Conservation (phyloP, 1,139 yeast species). For the Diutina mesorugosa region DNA sequence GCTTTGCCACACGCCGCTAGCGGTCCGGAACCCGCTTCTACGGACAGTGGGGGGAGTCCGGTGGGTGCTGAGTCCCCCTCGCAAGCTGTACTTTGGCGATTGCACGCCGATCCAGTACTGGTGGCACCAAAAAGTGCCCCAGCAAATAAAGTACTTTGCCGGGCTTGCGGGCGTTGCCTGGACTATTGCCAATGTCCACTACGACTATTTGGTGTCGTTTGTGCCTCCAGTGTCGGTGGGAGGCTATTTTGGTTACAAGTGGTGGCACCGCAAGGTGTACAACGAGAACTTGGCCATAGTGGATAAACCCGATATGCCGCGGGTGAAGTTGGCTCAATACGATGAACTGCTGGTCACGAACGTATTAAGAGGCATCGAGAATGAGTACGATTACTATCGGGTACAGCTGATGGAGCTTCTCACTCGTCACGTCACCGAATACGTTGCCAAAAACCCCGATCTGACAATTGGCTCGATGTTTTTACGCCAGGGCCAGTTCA, state of each 20-base stretch:
- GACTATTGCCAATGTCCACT: constrained; percentile 24
- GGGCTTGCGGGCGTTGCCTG: constrained; percentile 15
- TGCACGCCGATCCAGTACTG: constrained; percentile 14
- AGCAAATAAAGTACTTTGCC: constrained; percentile 17
- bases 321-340: constrained; percentile 13
- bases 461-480: constrained; percentile 6
- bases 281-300: constrained; percentile 6
- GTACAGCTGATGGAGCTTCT: constrained; percentile 16
- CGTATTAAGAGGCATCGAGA: constrained; percentile 24
- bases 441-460: constrained; percentile 7
- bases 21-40: neutral
- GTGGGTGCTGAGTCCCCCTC: neutral
- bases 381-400: constrained; percentile 23
- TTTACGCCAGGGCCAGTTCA: constrained; percentile 18
- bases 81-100: constrained; percentile 7
- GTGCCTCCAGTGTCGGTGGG: constrained; percentile 24
- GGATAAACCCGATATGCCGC: constrained; percentile 9
- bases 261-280: constrained; percentile 5
- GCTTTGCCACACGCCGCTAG: neutral
- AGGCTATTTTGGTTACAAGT: constrained; percentile 14
- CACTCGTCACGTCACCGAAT: constrained; percentile 13
- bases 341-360: constrained; percentile 21
- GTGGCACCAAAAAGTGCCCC: constrained; percentile 19
- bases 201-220: constrained; percentile 19
- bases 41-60: neutral